A percentile compares a stretch with the other conserved stretches of the same genome.
phyloP scores from a whole-genome alignment of 495 filamentous ascomycete genomes.

The Lasiosphaeria hispida region DNA sequence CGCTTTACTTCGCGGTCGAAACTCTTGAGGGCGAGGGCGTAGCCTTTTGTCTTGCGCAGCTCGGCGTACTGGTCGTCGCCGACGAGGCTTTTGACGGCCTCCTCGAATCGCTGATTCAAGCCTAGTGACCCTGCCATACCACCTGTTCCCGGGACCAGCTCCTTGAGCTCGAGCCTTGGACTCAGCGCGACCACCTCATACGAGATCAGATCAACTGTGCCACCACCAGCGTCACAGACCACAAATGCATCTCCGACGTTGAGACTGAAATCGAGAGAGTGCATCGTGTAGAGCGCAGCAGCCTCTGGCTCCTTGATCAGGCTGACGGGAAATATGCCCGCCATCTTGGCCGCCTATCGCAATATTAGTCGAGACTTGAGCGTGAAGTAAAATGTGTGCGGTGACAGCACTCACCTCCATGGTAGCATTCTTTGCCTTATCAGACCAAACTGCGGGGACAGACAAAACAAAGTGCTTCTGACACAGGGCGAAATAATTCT shows the following conservation, averaged over 20 bases:
- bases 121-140: constrained; percentile 27
- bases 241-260: constrained; percentile 44
- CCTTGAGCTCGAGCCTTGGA: constrained; percentile 34
- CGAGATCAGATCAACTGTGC: constrained; percentile 47
- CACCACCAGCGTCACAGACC: constrained; percentile 46
- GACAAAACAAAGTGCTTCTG: constrained; percentile 26
- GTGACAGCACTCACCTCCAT: neutral
- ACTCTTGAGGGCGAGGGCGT: constrained; percentile 8
- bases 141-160: constrained; percentile 36
- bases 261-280: constrained; percentile 29
- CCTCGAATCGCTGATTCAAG: constrained; percentile 31
- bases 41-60: constrained; percentile 23
- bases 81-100: constrained; percentile 25
- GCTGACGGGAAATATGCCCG: constrained; percentile 29
- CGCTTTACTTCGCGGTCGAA: constrained; percentile 32
- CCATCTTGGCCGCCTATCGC: constrained; percentile 26
- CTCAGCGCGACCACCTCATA: constrained; percentile 38
- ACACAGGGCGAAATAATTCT: constrained; percentile 19
- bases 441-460: constrained; percentile 36
- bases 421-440: constrained; percentile 32
- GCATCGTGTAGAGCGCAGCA: constrained; percentile 46
- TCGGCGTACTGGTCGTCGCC: constrained; percentile 23
- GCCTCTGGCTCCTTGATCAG: constrained; percentile 51
- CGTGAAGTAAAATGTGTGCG: neutral
- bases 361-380: neutral